Percentiles rank a stretch among this genome's conserved stretches.
phyloP scores from a whole-genome alignment of 441 rosid genomes.

The Eruca vesicaria region DNA sequence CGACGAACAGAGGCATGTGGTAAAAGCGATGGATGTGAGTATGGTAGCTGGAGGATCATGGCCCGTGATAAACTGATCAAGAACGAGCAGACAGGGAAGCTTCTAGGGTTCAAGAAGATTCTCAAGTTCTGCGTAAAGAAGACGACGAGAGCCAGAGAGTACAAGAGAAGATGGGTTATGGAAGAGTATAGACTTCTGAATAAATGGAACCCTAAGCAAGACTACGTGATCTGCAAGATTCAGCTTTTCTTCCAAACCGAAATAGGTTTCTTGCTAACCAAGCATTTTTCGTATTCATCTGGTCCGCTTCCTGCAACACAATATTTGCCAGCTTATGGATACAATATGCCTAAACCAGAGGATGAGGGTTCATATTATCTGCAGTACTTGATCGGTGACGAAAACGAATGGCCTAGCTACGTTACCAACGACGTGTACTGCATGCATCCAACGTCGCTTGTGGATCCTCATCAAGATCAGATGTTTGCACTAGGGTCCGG shows the following conservation, averaged over 20 bases:
- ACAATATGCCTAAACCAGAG: neutral
- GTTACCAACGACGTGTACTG: neutral
- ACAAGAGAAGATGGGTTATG: neutral
- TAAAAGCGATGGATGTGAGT: neutral
- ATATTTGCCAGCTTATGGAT: neutral
- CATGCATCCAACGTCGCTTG: neutral
- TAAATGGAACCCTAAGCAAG: neutral
- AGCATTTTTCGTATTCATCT: neutral
- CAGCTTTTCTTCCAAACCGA: neutral
- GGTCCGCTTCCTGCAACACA: neutral
- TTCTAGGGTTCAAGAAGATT: neutral
- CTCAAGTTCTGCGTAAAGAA: neutral
- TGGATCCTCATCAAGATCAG: neutral
- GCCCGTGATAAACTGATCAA: neutral
- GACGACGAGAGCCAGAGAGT: neutral
- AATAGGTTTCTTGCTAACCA: neutral
- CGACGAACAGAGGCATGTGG: neutral
- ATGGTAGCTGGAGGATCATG: neutral
- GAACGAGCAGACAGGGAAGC: neutral
- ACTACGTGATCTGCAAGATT: neutral
- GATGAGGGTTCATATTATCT: neutral
- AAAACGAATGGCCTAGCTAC: neutral
- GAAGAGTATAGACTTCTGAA: neutral
- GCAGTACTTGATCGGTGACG: neutral
- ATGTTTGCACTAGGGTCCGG: neutral